These are phyloP conservation scores for Daldinia childiae DNA, from an alignment of 495 filamentous ascomycete genomes.

Conservation along the genomic window DNA sequence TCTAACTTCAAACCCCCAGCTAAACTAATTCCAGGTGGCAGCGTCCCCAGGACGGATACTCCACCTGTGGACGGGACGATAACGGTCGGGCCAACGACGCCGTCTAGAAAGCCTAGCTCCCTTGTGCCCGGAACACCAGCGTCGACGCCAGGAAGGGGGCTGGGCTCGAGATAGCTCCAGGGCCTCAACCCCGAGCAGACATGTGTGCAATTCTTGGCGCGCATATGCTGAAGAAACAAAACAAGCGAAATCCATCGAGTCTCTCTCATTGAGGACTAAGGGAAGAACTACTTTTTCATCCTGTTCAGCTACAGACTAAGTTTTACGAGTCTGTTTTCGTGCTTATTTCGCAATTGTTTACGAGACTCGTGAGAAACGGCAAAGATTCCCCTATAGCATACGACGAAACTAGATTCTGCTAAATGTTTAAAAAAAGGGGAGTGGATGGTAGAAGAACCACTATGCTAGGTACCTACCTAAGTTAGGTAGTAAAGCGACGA, in stretches of 20 bases:
- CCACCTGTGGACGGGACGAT: constrained; percentile 43
- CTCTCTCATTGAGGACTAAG: not conserved
- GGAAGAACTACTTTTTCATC: not conserved
- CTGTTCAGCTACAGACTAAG: not conserved
- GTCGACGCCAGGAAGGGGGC: constrained; percentile 19
- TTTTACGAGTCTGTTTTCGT: not conserved
- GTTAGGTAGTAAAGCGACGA: not conserved
- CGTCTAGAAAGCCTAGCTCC: constrained; percentile 33
- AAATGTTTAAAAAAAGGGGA: not conserved
- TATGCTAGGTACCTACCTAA: too few species aligned
- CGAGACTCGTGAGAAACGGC: not conserved
- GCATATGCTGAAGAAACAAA: not conserved
- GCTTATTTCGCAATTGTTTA: not conserved
- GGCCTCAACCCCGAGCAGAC: not conserved
- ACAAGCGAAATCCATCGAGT: not conserved
- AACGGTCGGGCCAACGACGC: constrained; percentile 41
- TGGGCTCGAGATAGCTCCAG: constrained; percentile 8
- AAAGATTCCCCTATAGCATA: not conserved
- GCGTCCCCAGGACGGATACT: constrained; percentile 49
- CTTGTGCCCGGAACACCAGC: constrained; percentile 20
- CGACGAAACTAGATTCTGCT: not conserved
- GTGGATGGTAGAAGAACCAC: not conserved
- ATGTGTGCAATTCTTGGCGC: not conserved
- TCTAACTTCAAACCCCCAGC: constrained; percentile 77
- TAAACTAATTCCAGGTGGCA: constrained; percentile 40